Base-by-base conservation (phyloP, 768 basidiomycete species). In the Lactarius sanguifluus region DNA sequence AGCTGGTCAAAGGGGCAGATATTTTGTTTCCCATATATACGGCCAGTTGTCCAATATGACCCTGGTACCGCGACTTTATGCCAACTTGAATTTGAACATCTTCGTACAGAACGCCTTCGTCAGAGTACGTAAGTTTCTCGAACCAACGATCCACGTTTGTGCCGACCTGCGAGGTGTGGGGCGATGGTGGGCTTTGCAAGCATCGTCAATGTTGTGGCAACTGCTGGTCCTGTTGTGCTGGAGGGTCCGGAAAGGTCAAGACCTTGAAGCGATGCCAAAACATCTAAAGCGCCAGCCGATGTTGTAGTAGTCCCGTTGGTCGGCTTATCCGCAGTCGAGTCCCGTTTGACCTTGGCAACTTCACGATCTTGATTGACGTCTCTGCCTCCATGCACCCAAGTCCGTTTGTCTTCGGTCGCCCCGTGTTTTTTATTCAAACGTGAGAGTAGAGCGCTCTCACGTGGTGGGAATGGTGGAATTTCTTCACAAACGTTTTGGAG, bases 381-480 rank as follows among this genome's bases (percentile, higher is more conserved):
- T 77, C 92, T 95, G n/a, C 94, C 94, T 6, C 96, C 95, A 70
- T 95, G 91, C 63, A 95, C 80, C 96, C 96, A 98, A 0, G 91
- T 95, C 62, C 95, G 83, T 78, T 96, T 96, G 76, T 98, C 95
- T 67, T 93, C 92, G n/a, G 92, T 92, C 71, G 94, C 92, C 6
- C 88, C 90, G 41, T 92, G 90, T 74, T 96, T 96, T 74, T 87
- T 89, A 75, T 96, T 91, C 47, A 99, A 79, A 58, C 94, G 84
- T 57, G 86, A 91, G 59, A 97, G 81, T 9, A 99, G 81, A 2
- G 96, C 90, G 65, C 94, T 96, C 70, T 94, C 92, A 57, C 97
- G 86, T 61, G 96, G 91, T 4, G 96, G 96, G 83, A 97, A 99
- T 5, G 96, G 95, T 1, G 97, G 97, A 89, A 99, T 98, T 78